Percentiles rank a stretch among this genome's conserved stretches.
Conservation (phyloP, 345 rosid species). For the Garcia nutans region DNA sequence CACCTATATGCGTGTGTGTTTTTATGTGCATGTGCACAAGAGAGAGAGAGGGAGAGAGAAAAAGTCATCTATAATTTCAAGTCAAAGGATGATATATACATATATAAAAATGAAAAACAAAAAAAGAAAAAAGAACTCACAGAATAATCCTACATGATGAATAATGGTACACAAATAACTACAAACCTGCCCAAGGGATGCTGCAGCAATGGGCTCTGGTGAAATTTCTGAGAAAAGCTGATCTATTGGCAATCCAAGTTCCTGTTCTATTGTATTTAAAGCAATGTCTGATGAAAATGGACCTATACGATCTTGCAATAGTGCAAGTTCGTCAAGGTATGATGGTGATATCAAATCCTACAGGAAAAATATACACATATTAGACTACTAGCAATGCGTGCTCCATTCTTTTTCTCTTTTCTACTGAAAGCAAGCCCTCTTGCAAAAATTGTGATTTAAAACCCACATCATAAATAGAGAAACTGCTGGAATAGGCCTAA, state of each 20-base stretch:
- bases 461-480: not conserved
- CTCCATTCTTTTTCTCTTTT: not conserved
- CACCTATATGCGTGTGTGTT: conserved; percentile 43
- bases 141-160: conserved; percentile 9
- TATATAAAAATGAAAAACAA: conserved; percentile 5
- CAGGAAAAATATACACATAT: conserved; percentile 4
- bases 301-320: conserved; percentile 84
- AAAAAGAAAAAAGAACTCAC: not conserved
- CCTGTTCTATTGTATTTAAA: conserved; percentile 66
- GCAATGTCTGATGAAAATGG: conserved; percentile 91
- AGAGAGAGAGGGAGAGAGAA: not conserved
- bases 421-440: not conserved
- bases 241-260: conserved; percentile 68
- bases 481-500: not conserved
- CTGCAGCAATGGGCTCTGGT: conserved; percentile 87
- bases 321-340: conserved; percentile 80
- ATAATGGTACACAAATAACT: not conserved
- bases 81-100: not conserved
- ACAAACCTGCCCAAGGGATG: conserved; percentile 89
- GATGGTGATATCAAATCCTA: conserved; percentile 89
- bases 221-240: conserved; percentile 84
- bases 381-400: not conserved
- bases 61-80: not conserved
- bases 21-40: not conserved
- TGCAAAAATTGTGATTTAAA: not conserved